Evolutionary conservation across 306 rosid genomes (phyloP).

Genomic region (Vigna mungo): DNA sequence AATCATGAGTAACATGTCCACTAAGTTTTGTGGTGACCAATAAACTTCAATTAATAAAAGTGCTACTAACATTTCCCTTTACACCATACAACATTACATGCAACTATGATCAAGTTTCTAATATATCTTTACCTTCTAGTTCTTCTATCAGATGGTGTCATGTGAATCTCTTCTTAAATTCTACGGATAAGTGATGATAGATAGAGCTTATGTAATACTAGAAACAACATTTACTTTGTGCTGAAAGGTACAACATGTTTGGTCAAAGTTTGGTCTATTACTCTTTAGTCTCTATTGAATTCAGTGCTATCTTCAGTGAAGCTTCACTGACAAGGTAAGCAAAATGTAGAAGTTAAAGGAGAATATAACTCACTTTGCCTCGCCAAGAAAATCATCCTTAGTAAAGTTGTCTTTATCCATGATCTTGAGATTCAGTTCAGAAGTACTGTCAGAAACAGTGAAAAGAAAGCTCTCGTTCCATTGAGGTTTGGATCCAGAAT

Average conservation of each 20-base stretch:
- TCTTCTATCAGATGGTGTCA: no score
- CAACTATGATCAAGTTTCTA: neutral
- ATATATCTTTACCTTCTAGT: neutral
- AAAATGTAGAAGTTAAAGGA: conserved; percentile 17
- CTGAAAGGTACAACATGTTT: neutral
- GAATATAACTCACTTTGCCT: conserved; percentile 48
- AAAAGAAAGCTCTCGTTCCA: conserved; percentile 62
- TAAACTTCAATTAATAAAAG: no score
- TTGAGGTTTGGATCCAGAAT: conserved; percentile 52
- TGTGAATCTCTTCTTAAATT: no score
- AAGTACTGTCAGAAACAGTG: conserved; percentile 49
- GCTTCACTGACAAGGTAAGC: neutral
- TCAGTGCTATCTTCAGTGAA: conserved; percentile 11
- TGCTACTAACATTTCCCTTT: no score
- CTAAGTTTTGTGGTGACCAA: no score
- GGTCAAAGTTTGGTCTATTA: neutral
- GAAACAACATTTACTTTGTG: no score
- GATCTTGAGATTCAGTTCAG: conserved; percentile 47
- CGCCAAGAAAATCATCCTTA: conserved; percentile 53
- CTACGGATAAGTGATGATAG: no score
- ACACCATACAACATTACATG: neutral
- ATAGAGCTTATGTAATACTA: neutral
- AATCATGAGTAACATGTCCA: no score
- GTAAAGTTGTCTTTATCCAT: conserved; percentile 53
- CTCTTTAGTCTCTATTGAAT: conserved; percentile 1